Evolutionary conservation across 2,329 filamentous ascomycete species (phyloP).

Genomic region (Pseudovirgaria hyperparasitica): DNA sequence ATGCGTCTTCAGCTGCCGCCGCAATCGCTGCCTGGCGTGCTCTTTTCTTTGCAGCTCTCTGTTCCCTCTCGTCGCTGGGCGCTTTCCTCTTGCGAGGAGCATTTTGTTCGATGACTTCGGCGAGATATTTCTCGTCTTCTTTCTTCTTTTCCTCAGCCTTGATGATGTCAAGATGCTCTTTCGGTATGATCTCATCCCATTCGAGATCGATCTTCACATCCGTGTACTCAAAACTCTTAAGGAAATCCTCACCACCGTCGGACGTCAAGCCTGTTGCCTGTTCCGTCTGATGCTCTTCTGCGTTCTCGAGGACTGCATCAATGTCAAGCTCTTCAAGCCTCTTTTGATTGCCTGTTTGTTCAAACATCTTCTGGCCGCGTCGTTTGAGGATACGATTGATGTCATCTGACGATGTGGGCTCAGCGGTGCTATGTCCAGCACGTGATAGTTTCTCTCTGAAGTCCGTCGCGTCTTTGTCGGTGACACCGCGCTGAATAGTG

Average conservation of each 20-base stretch:
- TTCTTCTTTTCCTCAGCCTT: constrained; percentile 81
- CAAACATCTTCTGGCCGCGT: constrained; percentile 98
- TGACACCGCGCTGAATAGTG: constrained; percentile 92
- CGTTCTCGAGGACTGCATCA: constrained; percentile 90
- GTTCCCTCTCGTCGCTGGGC: constrained; percentile 48
- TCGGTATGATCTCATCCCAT: constrained; percentile 97
- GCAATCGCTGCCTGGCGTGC: constrained; percentile 51
- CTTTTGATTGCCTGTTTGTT: constrained; percentile 91
- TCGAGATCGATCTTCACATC: constrained; percentile 94
- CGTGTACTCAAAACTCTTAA: constrained; percentile 80
- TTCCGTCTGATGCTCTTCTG: constrained; percentile 93
- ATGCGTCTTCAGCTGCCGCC: constrained; percentile 43
- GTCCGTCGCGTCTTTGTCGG: constrained; percentile 64
- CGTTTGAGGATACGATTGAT: constrained; percentile 95
- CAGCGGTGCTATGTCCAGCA: constrained; percentile 54
- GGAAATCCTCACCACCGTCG: constrained; percentile 92
- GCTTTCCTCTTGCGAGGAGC: constrained; percentile 62
- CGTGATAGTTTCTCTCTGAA: constrained; percentile 58
- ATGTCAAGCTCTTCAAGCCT: constrained; percentile 96
- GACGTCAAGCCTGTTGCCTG: constrained; percentile 89
- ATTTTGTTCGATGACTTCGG: constrained; percentile 70
- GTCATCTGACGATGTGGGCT: constrained; percentile 83
- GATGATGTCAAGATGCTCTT: constrained; percentile 78
- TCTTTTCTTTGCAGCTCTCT: constrained; percentile 57
- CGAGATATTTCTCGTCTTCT: constrained; percentile 70